Evolutionary conservation across 2,329 filamentous ascomycete species (phyloP).

Genomic region (Trichoderma semiorbis): DNA sequence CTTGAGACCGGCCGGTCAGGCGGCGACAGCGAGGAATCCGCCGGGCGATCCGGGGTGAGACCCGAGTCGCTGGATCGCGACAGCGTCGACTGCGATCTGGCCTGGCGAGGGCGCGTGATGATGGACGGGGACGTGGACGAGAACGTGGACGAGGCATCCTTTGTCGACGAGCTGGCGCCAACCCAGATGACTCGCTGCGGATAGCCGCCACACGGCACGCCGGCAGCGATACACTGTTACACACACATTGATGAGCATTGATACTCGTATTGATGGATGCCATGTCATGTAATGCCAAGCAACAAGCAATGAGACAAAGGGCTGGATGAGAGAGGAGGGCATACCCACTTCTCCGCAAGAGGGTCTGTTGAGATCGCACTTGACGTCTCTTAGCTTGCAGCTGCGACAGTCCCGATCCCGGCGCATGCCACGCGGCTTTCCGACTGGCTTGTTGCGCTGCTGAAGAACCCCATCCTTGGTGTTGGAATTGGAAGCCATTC

Average conservation of each 20-base stretch:
- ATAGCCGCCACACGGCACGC: slow-evolving; percentile 31
- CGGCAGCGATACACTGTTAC: slow-evolving; percentile 27
- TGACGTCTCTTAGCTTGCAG: slow-evolving; percentile 27
- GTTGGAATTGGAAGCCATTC: slow-evolving; percentile 16
- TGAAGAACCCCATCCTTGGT: not conserved
- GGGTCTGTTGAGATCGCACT: slow-evolving; percentile 30
- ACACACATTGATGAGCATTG: not conserved
- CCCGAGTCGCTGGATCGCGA: slow-evolving; percentile 8
- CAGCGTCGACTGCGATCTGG: not conserved
- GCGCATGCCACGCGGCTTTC: slow-evolving; percentile 29
- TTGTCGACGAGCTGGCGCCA: slow-evolving; percentile 13
- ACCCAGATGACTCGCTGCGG: slow-evolving; percentile 33
- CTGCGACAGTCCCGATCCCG: slow-evolving; percentile 29
- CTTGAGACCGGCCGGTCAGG: slow-evolving; percentile 1
- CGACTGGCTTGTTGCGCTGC: slow-evolving; percentile 20
- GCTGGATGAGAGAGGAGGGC: not conserved
- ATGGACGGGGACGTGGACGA: not conserved
- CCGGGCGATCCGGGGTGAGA: not conserved
- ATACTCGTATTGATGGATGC: too few species aligned
- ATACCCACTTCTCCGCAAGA: slow-evolving; percentile 22
- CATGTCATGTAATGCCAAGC: not conserved
- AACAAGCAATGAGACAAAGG: not conserved
- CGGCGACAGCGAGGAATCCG: slow-evolving; percentile 5
- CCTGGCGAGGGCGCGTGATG: not conserved
- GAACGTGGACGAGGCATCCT: not conserved